Conservation (phyloP, 169 alveolate genomes). For the Blepharisma undulans region DNA sequence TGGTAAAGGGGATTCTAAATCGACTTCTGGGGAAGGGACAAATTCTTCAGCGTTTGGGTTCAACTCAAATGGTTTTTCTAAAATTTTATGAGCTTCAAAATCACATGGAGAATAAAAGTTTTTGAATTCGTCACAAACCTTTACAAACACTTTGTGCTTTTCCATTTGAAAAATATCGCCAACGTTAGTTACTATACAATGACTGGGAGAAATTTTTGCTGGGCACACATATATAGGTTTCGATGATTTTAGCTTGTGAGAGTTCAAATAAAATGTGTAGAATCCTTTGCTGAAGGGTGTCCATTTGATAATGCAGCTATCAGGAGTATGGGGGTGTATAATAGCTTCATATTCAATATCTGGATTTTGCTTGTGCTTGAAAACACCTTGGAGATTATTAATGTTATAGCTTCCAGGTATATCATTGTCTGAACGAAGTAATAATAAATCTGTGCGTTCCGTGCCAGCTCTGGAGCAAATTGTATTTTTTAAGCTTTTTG, state of each 20-base stretch:
- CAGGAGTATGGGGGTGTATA: not conserved
- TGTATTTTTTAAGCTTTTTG: not conserved
- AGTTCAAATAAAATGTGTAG: not conserved
- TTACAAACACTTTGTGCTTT: not conserved
- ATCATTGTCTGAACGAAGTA: not conserved
- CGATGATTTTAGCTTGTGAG: not conserved
- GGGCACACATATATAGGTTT: not conserved
- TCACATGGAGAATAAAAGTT: not conserved
- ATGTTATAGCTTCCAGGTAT: not conserved
- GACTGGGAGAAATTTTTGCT: not conserved
- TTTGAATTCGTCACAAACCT: not conserved
- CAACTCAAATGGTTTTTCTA: not conserved
- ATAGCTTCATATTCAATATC: not conserved
- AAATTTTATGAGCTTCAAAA: not conserved
- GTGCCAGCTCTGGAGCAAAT: not conserved
- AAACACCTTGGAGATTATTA: not conserved
- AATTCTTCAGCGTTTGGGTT: not conserved
- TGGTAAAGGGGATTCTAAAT: not conserved
- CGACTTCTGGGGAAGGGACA: not conserved
- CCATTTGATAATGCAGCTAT: not conserved
- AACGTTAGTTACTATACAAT: not conserved
- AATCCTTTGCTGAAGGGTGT: not conserved
- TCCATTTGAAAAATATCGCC: not conserved
- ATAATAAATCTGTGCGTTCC: not conserved
- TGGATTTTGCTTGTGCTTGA: not conserved